Evolutionary conservation across 306 rosid species (phyloP), one percentile per base, ranked within the genome.

Genomic region (Pterocarpus santalinus): DNA sequence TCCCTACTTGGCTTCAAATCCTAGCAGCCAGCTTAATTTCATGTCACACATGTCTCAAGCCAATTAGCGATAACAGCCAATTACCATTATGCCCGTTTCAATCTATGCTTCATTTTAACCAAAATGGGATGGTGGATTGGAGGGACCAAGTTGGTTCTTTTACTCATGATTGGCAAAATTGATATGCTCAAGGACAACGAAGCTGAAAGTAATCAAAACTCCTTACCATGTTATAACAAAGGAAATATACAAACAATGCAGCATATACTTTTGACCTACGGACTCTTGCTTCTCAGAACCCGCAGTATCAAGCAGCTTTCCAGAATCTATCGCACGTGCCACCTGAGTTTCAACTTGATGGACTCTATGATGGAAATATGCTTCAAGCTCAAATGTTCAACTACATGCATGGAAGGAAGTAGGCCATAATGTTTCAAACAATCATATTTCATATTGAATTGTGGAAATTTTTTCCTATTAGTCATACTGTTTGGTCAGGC

Each of bases 201-300:
- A 41, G 35, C n/a, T 16, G 16, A 16, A 2, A 69, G 33, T 12
- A 34, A 44, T 28, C 63, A 70, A 17, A 70, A 69, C 9, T 11
- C 15, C 5, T 47, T 5, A 17, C 0, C 52, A 4, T 33, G 38
- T 14, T 69, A 44, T 69, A 60, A 69, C 70, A 22, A 70, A 33
- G 77, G 65, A 22, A 70, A 79, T 70, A 4, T 47, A 6, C 83
- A 60, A 22, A 34, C 72, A 70, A 34, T 11, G 64, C 64, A 70
- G 64, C 56, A 22, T 36, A 56, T 67, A 55, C 16, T 22, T 4
- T 17, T 58, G 12, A 3, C 55, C 22, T 44, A 38, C 32, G 35
- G 49, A 38, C 41, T 43, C 10, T 43, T 43, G 28, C 82, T 68
- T 41, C 69, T 41, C 61, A 78, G 16, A 49, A 70, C 30, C 6